Evolutionary conservation across 225 moss, liverwort and hornwort species (phyloP).

Genomic region (Asterella californica): DNA sequence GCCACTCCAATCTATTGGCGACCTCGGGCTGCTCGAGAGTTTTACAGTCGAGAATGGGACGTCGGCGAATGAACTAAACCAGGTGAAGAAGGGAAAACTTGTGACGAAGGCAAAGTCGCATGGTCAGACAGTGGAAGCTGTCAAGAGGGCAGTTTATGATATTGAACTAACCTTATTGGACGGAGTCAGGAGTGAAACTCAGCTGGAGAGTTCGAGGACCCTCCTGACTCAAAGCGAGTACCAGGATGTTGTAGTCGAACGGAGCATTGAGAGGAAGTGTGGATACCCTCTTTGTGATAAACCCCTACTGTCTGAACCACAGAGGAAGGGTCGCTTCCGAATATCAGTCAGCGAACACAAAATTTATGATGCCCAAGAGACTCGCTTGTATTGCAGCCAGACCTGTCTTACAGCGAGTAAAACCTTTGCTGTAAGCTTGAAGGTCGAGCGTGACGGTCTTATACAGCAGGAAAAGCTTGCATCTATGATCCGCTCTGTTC

Average conservation of each 20-base stretch:
- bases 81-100: constrained; percentile 26
- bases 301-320: constrained; percentile 40
- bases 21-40: too few species aligned
- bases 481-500: constrained; percentile 24
- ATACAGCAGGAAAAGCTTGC: constrained; percentile 32
- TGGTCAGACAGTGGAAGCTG: constrained; percentile 52
- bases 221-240: constrained; percentile 76
- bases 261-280: constrained; percentile 64
- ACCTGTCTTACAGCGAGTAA: constrained; percentile 67
- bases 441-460: constrained; percentile 49
- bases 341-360: constrained; percentile 87
- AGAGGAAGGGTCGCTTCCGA: constrained; percentile 71
- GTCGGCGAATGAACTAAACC: background rate
- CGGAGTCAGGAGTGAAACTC: constrained; percentile 55
- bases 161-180: constrained; percentile 62
- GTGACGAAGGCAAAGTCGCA: constrained; percentile 51
- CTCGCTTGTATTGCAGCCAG: constrained; percentile 64
- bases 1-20: too few species aligned
- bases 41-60: too few species aligned
- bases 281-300: constrained; percentile 68
- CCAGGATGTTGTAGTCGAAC: constrained; percentile 77
- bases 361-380: constrained; percentile 74
- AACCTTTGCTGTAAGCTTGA: constrained; percentile 55
- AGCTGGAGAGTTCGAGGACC: constrained; percentile 56
- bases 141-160: constrained; percentile 73